phyloP scores from a whole-genome alignment of 208 protist species.

The Zelonia costaricensis region DNA sequence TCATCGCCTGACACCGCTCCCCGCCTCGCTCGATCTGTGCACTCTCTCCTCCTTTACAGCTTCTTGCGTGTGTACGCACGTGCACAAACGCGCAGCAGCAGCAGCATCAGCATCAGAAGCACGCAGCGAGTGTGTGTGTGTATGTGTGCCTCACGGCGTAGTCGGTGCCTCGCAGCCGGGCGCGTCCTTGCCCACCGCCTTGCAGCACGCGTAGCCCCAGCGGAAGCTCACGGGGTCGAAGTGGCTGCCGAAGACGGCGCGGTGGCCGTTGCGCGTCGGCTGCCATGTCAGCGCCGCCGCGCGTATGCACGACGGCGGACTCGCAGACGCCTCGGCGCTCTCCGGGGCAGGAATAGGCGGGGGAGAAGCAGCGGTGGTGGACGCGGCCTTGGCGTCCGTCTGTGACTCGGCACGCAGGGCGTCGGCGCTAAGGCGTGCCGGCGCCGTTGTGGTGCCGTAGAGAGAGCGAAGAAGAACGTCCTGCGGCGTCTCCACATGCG shows the following conservation, averaged over 20 bases:
- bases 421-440: too few relatives aligned
- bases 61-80: too few relatives aligned
- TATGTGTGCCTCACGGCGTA: neutral
- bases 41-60: too few relatives aligned
- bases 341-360: neutral
- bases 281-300: constrained; percentile 20
- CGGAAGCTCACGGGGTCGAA: constrained; percentile 53
- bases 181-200: constrained; percentile 46
- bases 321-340: neutral
- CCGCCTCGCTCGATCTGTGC: too few relatives aligned
- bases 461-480: constrained; percentile 53
- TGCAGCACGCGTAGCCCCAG: constrained; percentile 88
- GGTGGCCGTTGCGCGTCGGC: constrained; percentile 52
- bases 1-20: too few relatives aligned
- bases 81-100: too few relatives aligned
- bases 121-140: neutral
- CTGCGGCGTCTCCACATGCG: constrained; percentile 28
- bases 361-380: neutral
- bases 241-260: constrained; percentile 71
- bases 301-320: constrained; percentile 2
- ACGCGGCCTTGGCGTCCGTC: neutral
- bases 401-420: too few relatives aligned
- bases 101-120: too few relatives aligned
- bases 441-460: constrained; percentile 36
- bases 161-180: constrained; percentile 22